Evolutionary conservation across 768 basidiomycete species (phyloP).

Genomic region (Psilocybe sp.): DNA sequence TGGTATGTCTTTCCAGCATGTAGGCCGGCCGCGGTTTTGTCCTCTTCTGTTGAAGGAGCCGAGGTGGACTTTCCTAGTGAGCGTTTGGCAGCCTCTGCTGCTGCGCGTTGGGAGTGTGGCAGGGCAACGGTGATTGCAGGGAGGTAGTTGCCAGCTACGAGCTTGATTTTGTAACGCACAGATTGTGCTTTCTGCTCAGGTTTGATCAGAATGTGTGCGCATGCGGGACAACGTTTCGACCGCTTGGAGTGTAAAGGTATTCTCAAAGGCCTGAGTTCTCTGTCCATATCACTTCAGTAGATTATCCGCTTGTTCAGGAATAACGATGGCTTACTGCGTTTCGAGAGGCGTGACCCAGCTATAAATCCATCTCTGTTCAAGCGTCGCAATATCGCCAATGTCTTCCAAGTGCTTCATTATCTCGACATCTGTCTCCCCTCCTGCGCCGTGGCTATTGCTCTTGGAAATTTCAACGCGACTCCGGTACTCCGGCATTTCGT

Average conservation of each 20-base stretch:
- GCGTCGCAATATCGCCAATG: constrained; percentile 57
- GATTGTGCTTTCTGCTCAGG: constrained; percentile 97
- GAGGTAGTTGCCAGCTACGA: constrained; percentile 92
- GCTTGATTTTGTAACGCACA: constrained; percentile 94
- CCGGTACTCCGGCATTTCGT: constrained; percentile 77
- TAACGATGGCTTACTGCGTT: constrained; percentile 47
- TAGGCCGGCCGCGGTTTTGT: constrained; percentile 38
- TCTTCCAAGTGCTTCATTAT: constrained; percentile 63
- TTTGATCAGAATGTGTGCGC: constrained; percentile 96
- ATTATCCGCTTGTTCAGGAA: constrained; percentile 1
- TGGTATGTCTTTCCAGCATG: constrained; percentile 79
- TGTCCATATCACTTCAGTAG: constrained; percentile 28
- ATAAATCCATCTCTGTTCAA: constrained; percentile 79
- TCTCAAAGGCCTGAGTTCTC: constrained; percentile 82
- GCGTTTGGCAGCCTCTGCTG: constrained; percentile 41
- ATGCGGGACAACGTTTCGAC: constrained; percentile 92
- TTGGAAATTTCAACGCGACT: constrained; percentile 65
- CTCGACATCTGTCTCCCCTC: constrained; percentile 69
- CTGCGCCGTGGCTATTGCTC: constrained; percentile 50
- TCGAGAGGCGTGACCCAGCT: constrained; percentile 75
- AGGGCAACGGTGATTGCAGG: constrained; percentile 78
- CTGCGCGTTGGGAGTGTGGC: constrained; percentile 49
- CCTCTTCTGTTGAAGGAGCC: constrained; percentile 38
- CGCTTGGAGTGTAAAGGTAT: constrained; percentile 92
- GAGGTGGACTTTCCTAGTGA: constrained; percentile 37